Percentiles rank a stretch among this genome's conserved stretches.
Conservation (phyloP, 2,329 filamentous ascomycete genomes). For the Blumeria hordei region DNA sequence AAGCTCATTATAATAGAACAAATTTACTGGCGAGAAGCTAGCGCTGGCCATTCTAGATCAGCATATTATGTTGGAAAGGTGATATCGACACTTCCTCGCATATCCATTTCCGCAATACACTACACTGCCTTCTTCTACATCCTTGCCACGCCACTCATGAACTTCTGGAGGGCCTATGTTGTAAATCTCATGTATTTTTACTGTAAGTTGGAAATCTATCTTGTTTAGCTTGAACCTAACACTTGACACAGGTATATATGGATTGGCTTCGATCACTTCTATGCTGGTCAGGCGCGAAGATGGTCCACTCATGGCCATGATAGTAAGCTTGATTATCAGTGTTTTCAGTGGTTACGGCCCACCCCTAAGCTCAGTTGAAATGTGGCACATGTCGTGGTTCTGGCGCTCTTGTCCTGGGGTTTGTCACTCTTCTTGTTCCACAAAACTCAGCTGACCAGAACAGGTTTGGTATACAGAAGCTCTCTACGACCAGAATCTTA, state of each 20-base stretch:
- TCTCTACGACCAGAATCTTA: constrained; percentile 27
- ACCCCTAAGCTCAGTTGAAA: constrained; percentile 21
- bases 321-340: constrained; percentile 27
- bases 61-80: constrained; percentile 33
- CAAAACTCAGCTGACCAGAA: background rate
- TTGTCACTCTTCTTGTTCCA: background rate
- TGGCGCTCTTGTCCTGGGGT: constrained; percentile 27
- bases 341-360: constrained; percentile 29
- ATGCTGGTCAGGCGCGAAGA: constrained; percentile 31
- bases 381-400: constrained; percentile 29
- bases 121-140: constrained; percentile 27
- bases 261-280: constrained; percentile 25
- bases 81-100: constrained; percentile 24
- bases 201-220: constrained; percentile 12
- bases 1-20: constrained; percentile 15
- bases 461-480: constrained; percentile 27
- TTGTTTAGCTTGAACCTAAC: background rate
- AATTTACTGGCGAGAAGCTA: constrained; percentile 28
- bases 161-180: constrained; percentile 23
- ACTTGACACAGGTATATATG: constrained; percentile 21
- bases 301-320: constrained; percentile 29
- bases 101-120: constrained; percentile 26
- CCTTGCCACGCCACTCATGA: constrained; percentile 24
- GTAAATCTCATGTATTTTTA: constrained; percentile 32
- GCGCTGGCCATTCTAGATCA: constrained; percentile 28